Conservation (phyloP, 2,329 filamentous ascomycete genomes). For the Claviceps fusiformis region DNA sequence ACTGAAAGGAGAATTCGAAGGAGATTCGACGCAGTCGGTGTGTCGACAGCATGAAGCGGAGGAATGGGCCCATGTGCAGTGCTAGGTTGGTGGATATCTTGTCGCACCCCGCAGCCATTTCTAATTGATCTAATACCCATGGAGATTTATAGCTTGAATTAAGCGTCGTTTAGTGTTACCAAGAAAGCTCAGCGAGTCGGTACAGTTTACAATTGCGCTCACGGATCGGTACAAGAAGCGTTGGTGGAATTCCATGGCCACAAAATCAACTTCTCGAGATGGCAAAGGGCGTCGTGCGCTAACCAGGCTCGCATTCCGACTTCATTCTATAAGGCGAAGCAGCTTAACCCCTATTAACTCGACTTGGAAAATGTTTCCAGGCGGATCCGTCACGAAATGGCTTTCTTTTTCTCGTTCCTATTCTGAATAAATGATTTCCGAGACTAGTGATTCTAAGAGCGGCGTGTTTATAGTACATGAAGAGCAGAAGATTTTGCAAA, state of each 20-base stretch:
- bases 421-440: background rate
- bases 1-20: background rate
- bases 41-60: constrained; percentile 4
- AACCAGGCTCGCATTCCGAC: background rate
- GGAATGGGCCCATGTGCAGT: constrained; percentile 8
- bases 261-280: background rate
- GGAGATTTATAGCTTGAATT: constrained; percentile 2
- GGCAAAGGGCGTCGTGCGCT: background rate
- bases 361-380: background rate
- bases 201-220: background rate
- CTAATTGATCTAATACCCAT: background rate
- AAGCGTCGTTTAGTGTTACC: background rate
- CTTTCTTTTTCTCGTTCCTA: background rate
- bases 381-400: background rate
- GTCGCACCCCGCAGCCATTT: background rate
- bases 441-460: background rate
- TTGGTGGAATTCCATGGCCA: background rate
- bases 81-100: constrained; percentile 6
- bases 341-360: background rate
- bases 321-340: background rate
- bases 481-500: background rate
- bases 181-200: background rate
- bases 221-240: background rate
- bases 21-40: background rate
- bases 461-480: background rate